phyloP scores from a whole-genome alignment of 495 filamentous ascomycete genomes.

The Haplographium delicatum region DNA sequence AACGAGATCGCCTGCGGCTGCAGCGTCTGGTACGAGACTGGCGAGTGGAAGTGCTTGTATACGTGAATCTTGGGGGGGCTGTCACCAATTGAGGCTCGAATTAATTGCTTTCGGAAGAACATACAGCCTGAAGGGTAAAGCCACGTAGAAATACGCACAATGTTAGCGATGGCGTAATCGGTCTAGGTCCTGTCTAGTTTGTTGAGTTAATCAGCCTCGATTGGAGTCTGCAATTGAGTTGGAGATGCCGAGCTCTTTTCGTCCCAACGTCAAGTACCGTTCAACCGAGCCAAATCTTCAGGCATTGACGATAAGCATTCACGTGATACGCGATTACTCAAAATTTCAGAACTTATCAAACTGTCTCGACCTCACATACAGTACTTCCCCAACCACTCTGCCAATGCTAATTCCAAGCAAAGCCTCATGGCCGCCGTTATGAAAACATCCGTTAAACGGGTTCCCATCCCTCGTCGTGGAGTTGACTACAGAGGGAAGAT shows the following conservation, averaged over 20 bases:
- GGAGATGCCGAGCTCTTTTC: constrained; percentile 1
- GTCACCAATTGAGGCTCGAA: constrained; percentile 5
- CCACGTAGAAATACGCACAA: not conserved
- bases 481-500: constrained; percentile 91
- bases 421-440: constrained; percentile 39
- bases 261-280: not conserved
- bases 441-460: constrained; percentile 52
- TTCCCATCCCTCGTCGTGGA: constrained; percentile 80
- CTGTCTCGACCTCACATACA: not conserved
- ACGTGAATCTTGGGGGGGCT: not conserved
- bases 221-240: not conserved
- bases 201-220: not conserved
- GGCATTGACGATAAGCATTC: not conserved
- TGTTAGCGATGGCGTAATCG: not conserved
- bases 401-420: constrained; percentile 27
- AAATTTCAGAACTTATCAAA: not conserved
- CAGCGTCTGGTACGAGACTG: not conserved
- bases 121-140: constrained; percentile 15
- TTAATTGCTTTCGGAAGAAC: constrained; percentile 5
- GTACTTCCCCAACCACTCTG: not conserved
- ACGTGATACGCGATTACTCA: constrained; percentile 7
- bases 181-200: not conserved
- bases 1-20: constrained; percentile 9
- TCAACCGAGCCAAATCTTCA: not conserved
- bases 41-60: not conserved